Evolutionary conservation across 164 flowering plant species (phyloP).

Genomic region (Brasenia schreberi): DNA sequence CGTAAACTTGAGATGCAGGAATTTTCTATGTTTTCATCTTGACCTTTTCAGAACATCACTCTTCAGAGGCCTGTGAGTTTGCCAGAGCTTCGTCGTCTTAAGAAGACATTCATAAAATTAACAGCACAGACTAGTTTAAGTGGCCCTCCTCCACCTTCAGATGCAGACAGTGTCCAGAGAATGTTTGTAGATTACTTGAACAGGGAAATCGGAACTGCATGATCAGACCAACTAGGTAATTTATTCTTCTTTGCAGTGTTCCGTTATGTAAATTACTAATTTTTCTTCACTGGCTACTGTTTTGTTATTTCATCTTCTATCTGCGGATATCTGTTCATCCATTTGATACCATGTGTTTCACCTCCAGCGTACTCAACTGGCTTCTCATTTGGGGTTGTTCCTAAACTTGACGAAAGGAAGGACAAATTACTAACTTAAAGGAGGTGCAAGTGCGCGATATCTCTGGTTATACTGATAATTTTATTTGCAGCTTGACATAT

Average conservation of each 20-base stretch:
- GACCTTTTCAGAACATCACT: constrained; percentile 19
- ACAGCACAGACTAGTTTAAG: constrained; percentile 90
- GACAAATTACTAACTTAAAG: too few relatives aligned
- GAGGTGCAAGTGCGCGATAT: too few relatives aligned
- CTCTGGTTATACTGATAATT: too few relatives aligned
- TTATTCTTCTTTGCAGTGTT: neutral
- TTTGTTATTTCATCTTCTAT: neutral
- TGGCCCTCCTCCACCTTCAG: constrained; percentile 96
- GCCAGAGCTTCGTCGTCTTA: constrained; percentile 81
- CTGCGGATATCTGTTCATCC: neutral
- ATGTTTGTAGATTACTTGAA: constrained; percentile 92
- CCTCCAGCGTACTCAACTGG: too few relatives aligned
- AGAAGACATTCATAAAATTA: constrained; percentile 76
- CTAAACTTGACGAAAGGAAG: too few relatives aligned
- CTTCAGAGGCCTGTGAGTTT: constrained; percentile 60
- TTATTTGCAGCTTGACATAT: too few relatives aligned
- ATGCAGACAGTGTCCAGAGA: constrained; percentile 79
- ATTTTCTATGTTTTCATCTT: constrained; percentile 6
- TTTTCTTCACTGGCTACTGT: neutral
- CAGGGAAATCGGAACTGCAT: constrained; percentile 58
- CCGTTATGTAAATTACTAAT: too few relatives aligned
- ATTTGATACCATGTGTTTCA: too few relatives aligned
- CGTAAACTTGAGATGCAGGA: too few relatives aligned
- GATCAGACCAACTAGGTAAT: constrained; percentile 5
- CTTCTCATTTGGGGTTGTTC: too few relatives aligned